Percentiles rank a stretch among this genome's conserved stretches.
These are phyloP conservation scores for Eutypella sp. DNA, from an alignment of 2,329 filamentous ascomycete genomes.

Conservation along the genomic window DNA sequence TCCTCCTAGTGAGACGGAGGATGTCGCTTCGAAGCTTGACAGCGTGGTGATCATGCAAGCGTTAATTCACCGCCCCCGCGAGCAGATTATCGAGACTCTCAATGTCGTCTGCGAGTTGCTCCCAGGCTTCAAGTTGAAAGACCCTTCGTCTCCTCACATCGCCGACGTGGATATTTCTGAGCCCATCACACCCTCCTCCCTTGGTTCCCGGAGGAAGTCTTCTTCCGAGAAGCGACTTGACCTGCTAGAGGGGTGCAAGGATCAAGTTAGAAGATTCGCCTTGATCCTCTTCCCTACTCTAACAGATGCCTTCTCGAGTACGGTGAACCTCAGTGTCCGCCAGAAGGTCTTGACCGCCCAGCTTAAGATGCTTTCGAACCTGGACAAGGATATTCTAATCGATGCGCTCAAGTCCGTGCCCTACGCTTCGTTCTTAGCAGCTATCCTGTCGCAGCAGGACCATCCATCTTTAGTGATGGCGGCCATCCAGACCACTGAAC, in stretches of 20 bases:
- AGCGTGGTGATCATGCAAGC: constrained; percentile 99
- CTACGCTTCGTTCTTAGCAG: constrained; percentile 91
- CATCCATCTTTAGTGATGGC: constrained; percentile 81
- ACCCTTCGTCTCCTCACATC: constrained; percentile 33
- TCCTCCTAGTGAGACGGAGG: constrained; percentile 71
- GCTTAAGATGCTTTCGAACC: constrained; percentile 92
- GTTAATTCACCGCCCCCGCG: constrained; percentile 87
- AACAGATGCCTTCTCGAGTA: constrained; percentile 95
- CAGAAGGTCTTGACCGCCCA: constrained; percentile 96
- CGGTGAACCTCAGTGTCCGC: constrained; percentile 88
- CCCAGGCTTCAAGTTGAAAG: constrained; percentile 62
- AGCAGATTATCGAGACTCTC: constrained; percentile 94
- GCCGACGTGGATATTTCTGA: constrained; percentile 31
- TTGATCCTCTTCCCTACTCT: constrained; percentile 90
- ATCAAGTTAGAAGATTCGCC: constrained; percentile 85
- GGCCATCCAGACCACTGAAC: constrained; percentile 82
- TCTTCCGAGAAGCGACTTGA: constrained; percentile 78
- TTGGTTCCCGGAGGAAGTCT: constrained; percentile 45
- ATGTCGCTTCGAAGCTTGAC: constrained; percentile 81
- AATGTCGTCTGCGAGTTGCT: constrained; percentile 96
- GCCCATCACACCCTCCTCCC: constrained; percentile 35
- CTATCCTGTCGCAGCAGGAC: constrained; percentile 92
- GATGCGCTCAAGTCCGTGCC: constrained; percentile 84
- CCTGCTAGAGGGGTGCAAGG: constrained; percentile 74
- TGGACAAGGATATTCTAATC: constrained; percentile 79